Percentiles rank a stretch among this genome's conserved stretches.
These are phyloP conservation scores for Hypoxylon cercidicola DNA, from an alignment of 495 filamentous ascomycete genomes.

Conservation along the genomic window DNA sequence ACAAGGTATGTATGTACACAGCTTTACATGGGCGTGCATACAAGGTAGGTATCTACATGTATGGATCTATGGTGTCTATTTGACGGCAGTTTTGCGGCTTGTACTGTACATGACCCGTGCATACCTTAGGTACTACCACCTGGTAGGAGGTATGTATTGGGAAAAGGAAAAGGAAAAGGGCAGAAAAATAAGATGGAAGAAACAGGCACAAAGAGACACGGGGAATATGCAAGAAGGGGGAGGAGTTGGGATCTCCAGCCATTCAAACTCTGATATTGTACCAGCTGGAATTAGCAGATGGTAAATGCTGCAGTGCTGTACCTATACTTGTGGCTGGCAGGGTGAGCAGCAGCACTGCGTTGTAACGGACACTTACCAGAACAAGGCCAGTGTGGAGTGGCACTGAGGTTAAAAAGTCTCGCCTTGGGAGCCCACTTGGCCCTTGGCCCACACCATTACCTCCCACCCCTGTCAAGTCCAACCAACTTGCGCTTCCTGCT, in stretches of 20 bases:
- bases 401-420: constrained; percentile 46
- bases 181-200: background rate
- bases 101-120: constrained; percentile 6
- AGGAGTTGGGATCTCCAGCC: constrained; percentile 45
- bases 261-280: constrained; percentile 45
- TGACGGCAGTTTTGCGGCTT: constrained; percentile 24
- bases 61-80: too few relatives aligned
- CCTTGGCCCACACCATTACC: constrained; percentile 34
- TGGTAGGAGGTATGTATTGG: background rate
- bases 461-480: constrained; percentile 48
- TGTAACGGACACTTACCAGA: constrained; percentile 38
- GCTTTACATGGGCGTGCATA: background rate
- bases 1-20: constrained; percentile 5
- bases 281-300: constrained; percentile 34
- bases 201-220: constrained; percentile 29
- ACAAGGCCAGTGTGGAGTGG: constrained; percentile 40
- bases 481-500: constrained; percentile 46
- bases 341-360: constrained; percentile 16
- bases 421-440: constrained; percentile 33
- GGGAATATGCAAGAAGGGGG: constrained; percentile 32
- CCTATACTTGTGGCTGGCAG: constrained; percentile 23
- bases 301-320: constrained; percentile 36
- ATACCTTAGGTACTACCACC: constrained; percentile 2
- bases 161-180: background rate
- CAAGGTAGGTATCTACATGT: too few relatives aligned